Base-by-base conservation (phyloP, 106 monocot genomes). In the Dendrobium catenatum region DNA sequence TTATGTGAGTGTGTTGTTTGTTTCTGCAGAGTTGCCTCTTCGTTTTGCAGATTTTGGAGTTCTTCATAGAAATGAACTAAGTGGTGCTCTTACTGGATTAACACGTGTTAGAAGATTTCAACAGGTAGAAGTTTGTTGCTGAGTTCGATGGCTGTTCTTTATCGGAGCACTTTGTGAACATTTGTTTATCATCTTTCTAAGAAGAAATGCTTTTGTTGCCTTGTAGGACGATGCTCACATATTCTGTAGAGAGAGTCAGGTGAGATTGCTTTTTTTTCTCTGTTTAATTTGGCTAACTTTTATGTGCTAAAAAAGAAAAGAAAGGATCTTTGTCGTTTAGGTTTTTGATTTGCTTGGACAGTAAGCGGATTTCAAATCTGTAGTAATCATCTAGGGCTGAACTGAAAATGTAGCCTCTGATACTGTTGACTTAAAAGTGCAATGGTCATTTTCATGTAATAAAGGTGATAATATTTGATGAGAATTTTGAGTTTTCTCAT, bases 91-190 rank as follows among this genome's bases (percentile, higher is more conserved):
- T 74, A 89, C 89, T 68, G 99, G 99, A 85, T 87, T 99, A 78
- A 99, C 99, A 68, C 99, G 99, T 88, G 99, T 99, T 58, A 89
- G 99, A 82, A 91, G 99, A 74, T 99, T 99, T 89, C 99, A 99
- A 83, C 99, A 99, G 90, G 99, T 95, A 88, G 42, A 17, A 46
- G 2, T 46, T 79, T 27, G 40, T 56, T 26, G 13, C 20, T 66
- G 3, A 64, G 61, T 67, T 4, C 9, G 55, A 26, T 68, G 5
- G 5, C 40, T 24, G 41, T 42, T 72, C 17, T 80, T 16, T 54
- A 13, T 67, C 72, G 42, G 29, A 68, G 13, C 9, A 43, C 48
- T 80, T 10, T 27, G 6, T 80, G 15, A 47, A 17, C 24, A 20
- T 68, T 68, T 56, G 27, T 6, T 11, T 68, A 24, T 29, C 67